Percentiles rank a stretch among this genome's conserved stretches.
These are phyloP conservation scores for Trifolium fragiferum DNA, from an alignment of 306 rosid species.

Conservation along the genomic window DNA sequence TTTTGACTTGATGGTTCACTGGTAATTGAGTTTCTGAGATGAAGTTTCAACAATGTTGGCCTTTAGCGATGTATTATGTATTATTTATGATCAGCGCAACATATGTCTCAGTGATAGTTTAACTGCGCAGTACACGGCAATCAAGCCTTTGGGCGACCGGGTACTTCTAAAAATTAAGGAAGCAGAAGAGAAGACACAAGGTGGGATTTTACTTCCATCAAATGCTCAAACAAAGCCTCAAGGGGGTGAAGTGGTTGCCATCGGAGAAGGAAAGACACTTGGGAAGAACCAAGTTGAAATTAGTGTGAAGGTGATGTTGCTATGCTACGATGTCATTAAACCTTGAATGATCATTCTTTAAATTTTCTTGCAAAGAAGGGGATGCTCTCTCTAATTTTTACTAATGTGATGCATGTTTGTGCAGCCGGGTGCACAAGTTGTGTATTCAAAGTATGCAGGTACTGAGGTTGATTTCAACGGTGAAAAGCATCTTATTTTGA, in stretches of 20 bases:
- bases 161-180: conserved; percentile 73
- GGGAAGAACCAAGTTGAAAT: conserved; percentile 72
- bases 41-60: not conserved
- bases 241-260: conserved; percentile 94
- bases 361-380: not conserved
- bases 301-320: conserved; percentile 64
- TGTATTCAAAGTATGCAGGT: conserved; percentile 86
- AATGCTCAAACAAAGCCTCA: conserved; percentile 82
- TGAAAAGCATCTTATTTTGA: conserved; percentile 76
- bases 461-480: conserved; percentile 87
- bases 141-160: conserved; percentile 86
- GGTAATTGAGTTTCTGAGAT: no score
- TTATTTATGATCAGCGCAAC: not conserved
- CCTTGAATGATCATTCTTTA: not conserved
- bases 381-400: not conserved
- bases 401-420: conserved; percentile 6
- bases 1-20: no score
- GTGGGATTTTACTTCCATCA: conserved; percentile 91
- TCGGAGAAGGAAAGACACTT: conserved; percentile 73
- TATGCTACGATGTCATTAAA: not conserved
- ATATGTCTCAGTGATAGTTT: conserved; percentile 11
- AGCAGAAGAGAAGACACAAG: conserved; percentile 65
- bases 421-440: conserved; percentile 73
- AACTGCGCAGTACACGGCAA: conserved; percentile 65
- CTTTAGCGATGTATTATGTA: not conserved